Base-by-base conservation (phyloP, 73 alveolate species). In the Uronychia binucleata region DNA sequence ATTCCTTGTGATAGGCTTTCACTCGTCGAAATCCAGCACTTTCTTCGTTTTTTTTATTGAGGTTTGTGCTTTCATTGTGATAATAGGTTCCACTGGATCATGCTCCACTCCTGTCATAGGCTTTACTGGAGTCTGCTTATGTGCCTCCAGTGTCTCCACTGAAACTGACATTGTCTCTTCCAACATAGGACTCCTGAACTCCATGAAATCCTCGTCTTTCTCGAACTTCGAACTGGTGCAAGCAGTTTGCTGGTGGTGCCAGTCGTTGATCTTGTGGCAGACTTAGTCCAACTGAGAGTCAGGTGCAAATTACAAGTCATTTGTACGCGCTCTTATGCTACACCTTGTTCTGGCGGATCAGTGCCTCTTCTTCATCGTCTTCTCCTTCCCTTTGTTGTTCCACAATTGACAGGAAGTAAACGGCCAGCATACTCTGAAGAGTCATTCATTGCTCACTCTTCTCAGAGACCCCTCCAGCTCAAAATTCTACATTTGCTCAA, bases 191-290 rank as follows among this genome's bases (percentile, higher is more conserved):
- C 67, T 46, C 19, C 67, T 46, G 67, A 11, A 46, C 35, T 85
- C 91, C 1, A 84, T 82, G 79, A 33, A 84, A 28, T 89, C 95
- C 30, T 84, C 92, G 31, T 89, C 95, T 1, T 76, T 89, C 32
- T 78, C 90, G 78, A 88, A 88, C 0, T 83, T 59, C 25, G 14
- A 57, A 11, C 74, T 57, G 13, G 31, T 28, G 1, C 28, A 31
- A 34, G 57, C 77, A 13, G 34, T n/a, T 57, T 58, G 34, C 32
- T 80, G 83, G 5, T 85, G 89, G 74, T 84, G 77, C 95, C 95
- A 90, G 27, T 85, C 83, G 33, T 90, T 91, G 8, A 90, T 90
- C 30, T 89, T 85, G 60, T 79, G 46, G 31, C 88, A 82, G 0
- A 90, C 95, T 80, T 80, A 79, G 28, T 84, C 74, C 34, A 85